Conservation (phyloP, 2,329 filamentous ascomycete species). For the Aspergillus sp. region DNA sequence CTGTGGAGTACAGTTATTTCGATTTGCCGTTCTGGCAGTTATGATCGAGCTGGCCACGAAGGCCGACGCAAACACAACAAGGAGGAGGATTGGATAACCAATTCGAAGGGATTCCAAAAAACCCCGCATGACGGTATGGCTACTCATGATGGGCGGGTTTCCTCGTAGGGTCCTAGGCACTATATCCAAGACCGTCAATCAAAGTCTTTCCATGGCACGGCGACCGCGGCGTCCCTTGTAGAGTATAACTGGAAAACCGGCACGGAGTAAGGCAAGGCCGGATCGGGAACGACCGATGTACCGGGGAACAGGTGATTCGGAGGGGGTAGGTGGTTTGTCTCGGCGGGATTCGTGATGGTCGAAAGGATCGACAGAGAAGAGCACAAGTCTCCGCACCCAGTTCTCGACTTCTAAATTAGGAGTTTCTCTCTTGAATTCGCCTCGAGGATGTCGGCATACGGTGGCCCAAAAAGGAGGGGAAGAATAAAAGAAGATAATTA, state of each 20-base stretch:
- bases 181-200: slow-evolving; percentile 18
- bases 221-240: slow-evolving; percentile 15
- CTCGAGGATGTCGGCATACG: background rate
- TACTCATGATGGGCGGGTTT: slow-evolving; percentile 29
- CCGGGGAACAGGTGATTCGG: slow-evolving; percentile 2
- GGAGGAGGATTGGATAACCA: slow-evolving; percentile 63
- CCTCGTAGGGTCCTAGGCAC: slow-evolving; percentile 20
- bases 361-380: slow-evolving; percentile 19
- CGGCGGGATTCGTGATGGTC: slow-evolving; percentile 8
- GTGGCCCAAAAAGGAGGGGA: background rate
- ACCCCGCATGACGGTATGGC: slow-evolving; percentile 42
- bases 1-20: slow-evolving; percentile 49
- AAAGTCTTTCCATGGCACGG: slow-evolving; percentile 37
- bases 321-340: slow-evolving; percentile 9
- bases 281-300: slow-evolving; percentile 14
- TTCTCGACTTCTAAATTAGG: slow-evolving; percentile 7
- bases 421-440: background rate
- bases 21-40: slow-evolving; percentile 49
- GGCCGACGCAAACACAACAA: slow-evolving; percentile 62
- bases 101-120: slow-evolving; percentile 54
- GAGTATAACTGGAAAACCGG: slow-evolving; percentile 1
- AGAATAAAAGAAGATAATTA: slow-evolving; percentile 6
- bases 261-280: background rate
- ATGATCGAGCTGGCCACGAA: slow-evolving; percentile 63
- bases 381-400: slow-evolving; percentile 7